Conservation (phyloP, 129 eudicot species). For the Flaveria brownii region DNA sequence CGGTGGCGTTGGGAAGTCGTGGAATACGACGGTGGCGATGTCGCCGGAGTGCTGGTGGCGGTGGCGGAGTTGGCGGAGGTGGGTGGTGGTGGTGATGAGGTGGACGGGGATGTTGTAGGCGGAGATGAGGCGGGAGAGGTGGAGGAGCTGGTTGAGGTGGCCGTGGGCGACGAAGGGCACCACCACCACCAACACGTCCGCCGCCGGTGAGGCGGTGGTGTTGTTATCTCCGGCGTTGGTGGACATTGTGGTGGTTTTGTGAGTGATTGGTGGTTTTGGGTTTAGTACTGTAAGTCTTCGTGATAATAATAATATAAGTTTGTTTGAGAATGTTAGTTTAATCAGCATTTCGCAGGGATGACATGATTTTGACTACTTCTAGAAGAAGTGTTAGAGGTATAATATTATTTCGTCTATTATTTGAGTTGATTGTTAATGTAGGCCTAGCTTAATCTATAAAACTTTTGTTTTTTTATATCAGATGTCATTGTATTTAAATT, state of each 20-base stretch:
- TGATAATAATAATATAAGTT: too few relatives aligned
- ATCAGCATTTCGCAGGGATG: too few relatives aligned
- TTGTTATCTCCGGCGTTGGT: background rate
- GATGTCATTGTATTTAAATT: too few relatives aligned
- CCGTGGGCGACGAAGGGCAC: constrained; percentile 76
- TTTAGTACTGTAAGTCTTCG: too few relatives aligned
- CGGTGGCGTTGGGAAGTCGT: constrained; percentile 46
- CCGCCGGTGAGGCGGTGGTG: background rate
- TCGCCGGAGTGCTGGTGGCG: constrained; percentile 45
- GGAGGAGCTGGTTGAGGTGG: constrained; percentile 84
- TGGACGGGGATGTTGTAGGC: constrained; percentile 63
- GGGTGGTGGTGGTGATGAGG: constrained; percentile 55
- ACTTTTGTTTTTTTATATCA: too few relatives aligned
- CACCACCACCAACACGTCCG: constrained; percentile 49
- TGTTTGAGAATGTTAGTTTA: too few relatives aligned
- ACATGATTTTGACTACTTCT: too few relatives aligned
- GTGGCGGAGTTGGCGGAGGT: constrained; percentile 52
- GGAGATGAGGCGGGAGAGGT: constrained; percentile 64
- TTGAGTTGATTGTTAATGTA: too few relatives aligned
- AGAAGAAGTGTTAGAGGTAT: too few relatives aligned
- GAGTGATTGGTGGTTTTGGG: background rate
- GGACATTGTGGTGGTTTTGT: constrained; percentile 11
- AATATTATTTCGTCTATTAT: too few relatives aligned
- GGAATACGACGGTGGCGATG: constrained; percentile 43
- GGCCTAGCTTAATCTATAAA: too few relatives aligned